Percentiles rank a stretch among this genome's conserved stretches.
phyloP scores from a whole-genome alignment of 805 yeast species.

The Torulaspora delbrueckii region DNA sequence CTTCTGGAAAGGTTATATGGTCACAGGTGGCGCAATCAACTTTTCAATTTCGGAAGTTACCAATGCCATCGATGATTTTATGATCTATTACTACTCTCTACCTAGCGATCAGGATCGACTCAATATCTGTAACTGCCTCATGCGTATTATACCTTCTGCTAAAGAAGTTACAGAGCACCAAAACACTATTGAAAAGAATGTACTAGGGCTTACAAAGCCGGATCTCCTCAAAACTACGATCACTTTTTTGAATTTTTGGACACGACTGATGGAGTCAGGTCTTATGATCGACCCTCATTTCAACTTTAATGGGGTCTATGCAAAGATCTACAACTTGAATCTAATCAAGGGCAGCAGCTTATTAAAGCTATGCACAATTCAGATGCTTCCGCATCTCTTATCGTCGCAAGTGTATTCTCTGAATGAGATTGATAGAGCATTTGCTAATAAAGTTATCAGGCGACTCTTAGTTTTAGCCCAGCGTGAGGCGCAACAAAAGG shows the following conservation, averaged over 20 bases:
- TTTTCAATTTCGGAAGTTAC: conserved; percentile 45
- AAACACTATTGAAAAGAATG: background rate
- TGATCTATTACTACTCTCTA: conserved; percentile 27
- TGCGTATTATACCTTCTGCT: conserved; percentile 22
- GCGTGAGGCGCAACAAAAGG: background rate
- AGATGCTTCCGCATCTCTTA: conserved; percentile 16
- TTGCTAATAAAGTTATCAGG: conserved; percentile 16
- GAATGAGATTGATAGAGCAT: conserved; percentile 1
- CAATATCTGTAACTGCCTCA: conserved; percentile 18
- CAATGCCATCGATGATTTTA: conserved; percentile 40
- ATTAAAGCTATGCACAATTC: conserved; percentile 13
- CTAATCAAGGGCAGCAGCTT: conserved; percentile 14
- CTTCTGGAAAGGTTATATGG: conserved; percentile 53
- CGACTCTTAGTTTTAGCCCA: conserved; percentile 13
- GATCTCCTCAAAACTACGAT: conserved; percentile 19
- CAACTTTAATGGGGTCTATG: conserved; percentile 25
- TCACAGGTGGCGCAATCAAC: conserved; percentile 54
- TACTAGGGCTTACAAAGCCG: conserved; percentile 11
- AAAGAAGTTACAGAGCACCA: conserved; percentile 10
- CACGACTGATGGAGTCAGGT: conserved; percentile 24
- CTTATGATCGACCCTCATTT: conserved; percentile 13
- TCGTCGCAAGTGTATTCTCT: conserved; percentile 5
- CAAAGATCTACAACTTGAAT: conserved; percentile 26
- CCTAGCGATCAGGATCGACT: conserved; percentile 6
- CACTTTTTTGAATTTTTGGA: conserved; percentile 23